Evolutionary conservation across 768 basidiomycete genomes (phyloP), one percentile per base, ranked within the genome.

Genomic region (Leccinellum rugosiceps): DNA sequence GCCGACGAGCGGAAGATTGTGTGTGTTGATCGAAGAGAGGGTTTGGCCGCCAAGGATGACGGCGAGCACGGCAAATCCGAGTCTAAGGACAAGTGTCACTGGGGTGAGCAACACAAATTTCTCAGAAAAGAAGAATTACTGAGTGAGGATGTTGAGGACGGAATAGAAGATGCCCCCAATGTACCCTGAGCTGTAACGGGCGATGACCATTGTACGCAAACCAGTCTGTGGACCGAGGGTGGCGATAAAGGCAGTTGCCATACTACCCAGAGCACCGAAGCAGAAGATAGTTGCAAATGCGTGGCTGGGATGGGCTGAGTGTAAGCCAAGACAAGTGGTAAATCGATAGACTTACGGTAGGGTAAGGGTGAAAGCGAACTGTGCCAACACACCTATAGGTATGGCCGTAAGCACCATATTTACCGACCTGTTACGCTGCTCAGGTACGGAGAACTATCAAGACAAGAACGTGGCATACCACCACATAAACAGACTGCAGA

Each of bases 41-140:
- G 78, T 78, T 57, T 84, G 80, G 1, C 81, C 83, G 15, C 82
- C 82, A 2, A 82, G 73, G 52, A 84, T 81, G n/a, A 82, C 79
- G 15, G 76, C 73, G 0, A 73, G 76, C 19, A 75, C 73, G 15
- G 77, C 72, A 66, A 81, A 83, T 3, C 81, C 80, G n/a, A 82
- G 65, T 52, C 76, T 79, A 47, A 15, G n/a, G 17, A n/a, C 1
- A 14, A 10, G 3, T 34, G 25, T 60, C 50, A 57, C 31, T 2
- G 17, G 30, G n/a, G 10, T 19, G 32, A 30, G 30, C 15, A 15
- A 5, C 11, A n/a, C n/a, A n/a, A n/a, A n/a, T 38, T 35, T 38
- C 17, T 41, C 38, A n/a, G 28, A 13, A 30, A 51, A 10, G 14
- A 19, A 55, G 23, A 61, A 65, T 15, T 52, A 77, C 72, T 80